phyloP scores from a whole-genome alignment of 2,329 filamentous ascomycete species.

The Monosporascus sp. region DNA sequence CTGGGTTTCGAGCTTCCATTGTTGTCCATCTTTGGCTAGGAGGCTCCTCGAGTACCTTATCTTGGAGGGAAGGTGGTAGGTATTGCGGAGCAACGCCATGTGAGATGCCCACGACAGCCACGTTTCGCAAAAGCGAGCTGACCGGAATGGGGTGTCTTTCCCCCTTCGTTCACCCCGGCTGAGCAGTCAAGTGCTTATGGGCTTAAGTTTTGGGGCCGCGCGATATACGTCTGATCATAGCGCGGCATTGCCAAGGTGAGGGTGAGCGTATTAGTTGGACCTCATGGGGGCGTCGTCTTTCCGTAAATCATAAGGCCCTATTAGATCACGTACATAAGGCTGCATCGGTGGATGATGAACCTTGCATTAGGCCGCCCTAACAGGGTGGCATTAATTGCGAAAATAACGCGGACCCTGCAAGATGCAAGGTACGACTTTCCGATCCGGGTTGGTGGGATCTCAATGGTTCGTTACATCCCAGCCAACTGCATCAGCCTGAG shows the following conservation, averaged over 20 bases:
- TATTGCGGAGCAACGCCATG: background rate
- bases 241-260: too few species aligned
- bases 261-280: too few species aligned
- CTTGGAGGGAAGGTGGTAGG: background rate
- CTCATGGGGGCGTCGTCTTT: too few species aligned
- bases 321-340: too few species aligned
- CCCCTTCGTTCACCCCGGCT: too few species aligned
- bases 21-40: background rate
- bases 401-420: background rate
- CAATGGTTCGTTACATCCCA: background rate
- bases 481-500: background rate
- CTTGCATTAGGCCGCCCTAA: background rate
- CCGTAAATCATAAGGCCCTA: background rate
- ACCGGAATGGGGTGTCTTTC: background rate
- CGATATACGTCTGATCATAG: too few species aligned
- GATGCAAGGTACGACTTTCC: background rate
- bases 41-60: background rate
- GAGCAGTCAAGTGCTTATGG: too few species aligned
- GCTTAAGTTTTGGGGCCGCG: too few species aligned
- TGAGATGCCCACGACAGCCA: background rate
- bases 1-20: background rate
- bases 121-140: background rate
- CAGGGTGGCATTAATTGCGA: background rate
- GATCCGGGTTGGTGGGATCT: background rate
- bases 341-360: background rate